Conservation (phyloP, 2,329 filamentous ascomycete species). For the Pseudogymnoascus sp. region DNA sequence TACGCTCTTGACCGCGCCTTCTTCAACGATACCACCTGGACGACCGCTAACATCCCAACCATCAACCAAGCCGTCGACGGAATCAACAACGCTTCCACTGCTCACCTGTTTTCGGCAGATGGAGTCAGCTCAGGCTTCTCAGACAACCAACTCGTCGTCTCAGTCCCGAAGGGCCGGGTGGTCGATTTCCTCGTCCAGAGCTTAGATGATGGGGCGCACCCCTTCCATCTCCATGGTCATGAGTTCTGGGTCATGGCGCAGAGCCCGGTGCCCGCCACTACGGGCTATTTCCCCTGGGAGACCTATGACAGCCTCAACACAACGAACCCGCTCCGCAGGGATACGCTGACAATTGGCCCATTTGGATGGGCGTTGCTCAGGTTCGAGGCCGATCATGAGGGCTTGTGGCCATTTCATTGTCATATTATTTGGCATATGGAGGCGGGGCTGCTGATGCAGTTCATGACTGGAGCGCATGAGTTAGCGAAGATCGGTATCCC, state of each 20-base stretch:
- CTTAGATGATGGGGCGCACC: slow-evolving; percentile 63
- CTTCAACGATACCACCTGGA: slow-evolving; percentile 50
- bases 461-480: slow-evolving; percentile 44
- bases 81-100: slow-evolving; percentile 36
- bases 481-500: slow-evolving; percentile 41
- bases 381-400: slow-evolving; percentile 51
- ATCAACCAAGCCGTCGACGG: slow-evolving; percentile 42
- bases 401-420: slow-evolving; percentile 54
- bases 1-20: slow-evolving; percentile 53
- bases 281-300: slow-evolving; percentile 43
- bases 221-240: slow-evolving; percentile 71
- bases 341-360: slow-evolving; percentile 47
- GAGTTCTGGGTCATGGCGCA: slow-evolving; percentile 54
- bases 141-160: slow-evolving; percentile 53
- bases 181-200: slow-evolving; percentile 76
- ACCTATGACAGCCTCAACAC: slow-evolving; percentile 34
- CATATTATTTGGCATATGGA: slow-evolving; percentile 55
- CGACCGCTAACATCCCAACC: slow-evolving; percentile 42
- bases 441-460: slow-evolving; percentile 54
- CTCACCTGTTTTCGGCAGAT: slow-evolving; percentile 13
- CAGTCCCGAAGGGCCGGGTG: slow-evolving; percentile 42
- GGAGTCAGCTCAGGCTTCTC: slow-evolving; percentile 53
- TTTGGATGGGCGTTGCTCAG: slow-evolving; percentile 51
- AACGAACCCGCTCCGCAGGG: slow-evolving; percentile 42
- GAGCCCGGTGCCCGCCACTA: slow-evolving; percentile 49